Evolutionary conservation across 768 basidiomycete species (phyloP).

Genomic region (Lentinula edodes): DNA sequence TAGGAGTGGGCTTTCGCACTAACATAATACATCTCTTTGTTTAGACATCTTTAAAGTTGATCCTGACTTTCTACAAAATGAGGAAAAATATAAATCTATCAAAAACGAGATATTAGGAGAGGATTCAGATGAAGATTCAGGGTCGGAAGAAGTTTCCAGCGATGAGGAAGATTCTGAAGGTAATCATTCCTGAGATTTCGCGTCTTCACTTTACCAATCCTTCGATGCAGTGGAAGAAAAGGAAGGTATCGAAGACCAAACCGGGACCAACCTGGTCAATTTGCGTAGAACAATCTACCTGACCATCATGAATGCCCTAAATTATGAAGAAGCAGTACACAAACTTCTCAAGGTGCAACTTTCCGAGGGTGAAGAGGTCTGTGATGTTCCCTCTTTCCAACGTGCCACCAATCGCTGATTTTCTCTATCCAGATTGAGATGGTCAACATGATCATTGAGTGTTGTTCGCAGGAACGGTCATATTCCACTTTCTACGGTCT

Average conservation of each 20-base stretch:
- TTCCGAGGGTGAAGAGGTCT: slow-evolving; percentile 89
- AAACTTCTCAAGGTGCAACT: slow-evolving; percentile 93
- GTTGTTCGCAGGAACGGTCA: slow-evolving; percentile 98
- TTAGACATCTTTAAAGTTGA: slow-evolving; percentile 95
- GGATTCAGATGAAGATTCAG: slow-evolving; percentile 70
- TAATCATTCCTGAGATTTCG: slow-evolving; percentile 9
- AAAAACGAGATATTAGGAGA: slow-evolving; percentile 93
- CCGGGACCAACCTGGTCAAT: slow-evolving; percentile 94
- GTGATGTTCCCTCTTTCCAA: slow-evolving; percentile 11
- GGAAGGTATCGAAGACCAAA: slow-evolving; percentile 89
- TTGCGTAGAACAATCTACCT: slow-evolving; percentile 90
- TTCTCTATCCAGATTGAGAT: slow-evolving; percentile 72
- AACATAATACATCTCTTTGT: slow-evolving; percentile 6
- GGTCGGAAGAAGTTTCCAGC: slow-evolving; percentile 58
- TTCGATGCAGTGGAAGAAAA: slow-evolving; percentile 57
- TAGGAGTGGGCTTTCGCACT: not conserved
- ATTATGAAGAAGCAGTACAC: slow-evolving; percentile 98
- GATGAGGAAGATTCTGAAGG: slow-evolving; percentile 56
- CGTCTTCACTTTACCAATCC: not conserved
- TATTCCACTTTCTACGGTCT: slow-evolving; percentile 98
- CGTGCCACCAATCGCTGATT: not conserved
- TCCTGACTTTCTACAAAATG: slow-evolving; percentile 81
- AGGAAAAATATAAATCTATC: slow-evolving; percentile 89
- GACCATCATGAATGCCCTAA: slow-evolving; percentile 98
- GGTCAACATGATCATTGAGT: slow-evolving; percentile 98